phyloP scores from a whole-genome alignment of 345 rosid genomes.

The Eucalyptus lansdowneana region DNA sequence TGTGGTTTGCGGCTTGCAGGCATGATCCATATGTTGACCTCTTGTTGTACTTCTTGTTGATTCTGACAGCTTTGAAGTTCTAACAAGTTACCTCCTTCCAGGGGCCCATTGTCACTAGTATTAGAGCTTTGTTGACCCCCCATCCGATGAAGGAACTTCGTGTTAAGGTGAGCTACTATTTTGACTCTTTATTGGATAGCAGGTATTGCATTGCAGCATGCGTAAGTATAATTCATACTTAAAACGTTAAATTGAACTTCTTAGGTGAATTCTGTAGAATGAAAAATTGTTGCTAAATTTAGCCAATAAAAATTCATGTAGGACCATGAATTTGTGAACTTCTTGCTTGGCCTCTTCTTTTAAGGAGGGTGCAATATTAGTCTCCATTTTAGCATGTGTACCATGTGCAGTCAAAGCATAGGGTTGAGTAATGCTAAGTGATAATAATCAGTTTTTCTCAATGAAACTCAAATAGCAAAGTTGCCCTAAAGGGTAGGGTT shows the following conservation, averaged over 20 bases:
- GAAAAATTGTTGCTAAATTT: background rate
- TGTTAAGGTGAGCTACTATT: constrained; percentile 49
- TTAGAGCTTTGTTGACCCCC: constrained; percentile 88
- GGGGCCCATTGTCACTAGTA: constrained; percentile 83
- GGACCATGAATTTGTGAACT: background rate
- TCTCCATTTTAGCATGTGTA: background rate
- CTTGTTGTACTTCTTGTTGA: background rate
- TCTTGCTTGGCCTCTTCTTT: background rate
- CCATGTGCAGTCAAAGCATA: background rate
- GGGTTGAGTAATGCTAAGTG: background rate
- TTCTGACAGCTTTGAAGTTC: background rate
- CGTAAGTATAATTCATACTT: background rate
- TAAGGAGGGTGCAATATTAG: background rate
- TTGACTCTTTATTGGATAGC: background rate
- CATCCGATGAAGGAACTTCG: constrained; percentile 99
- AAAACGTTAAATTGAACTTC: background rate
- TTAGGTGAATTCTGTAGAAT: background rate
- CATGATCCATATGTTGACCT: constrained; percentile 5
- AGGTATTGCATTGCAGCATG: background rate
- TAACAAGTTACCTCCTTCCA: constrained; percentile 11
- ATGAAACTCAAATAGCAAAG: background rate
- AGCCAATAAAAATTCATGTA: background rate
- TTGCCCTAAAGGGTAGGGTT: background rate
- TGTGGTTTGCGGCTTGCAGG: constrained; percentile 95
- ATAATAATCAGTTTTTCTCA: background rate